Conservation (phyloP, 495 filamentous ascomycete species). For the Tuber melanosporum region DNA sequence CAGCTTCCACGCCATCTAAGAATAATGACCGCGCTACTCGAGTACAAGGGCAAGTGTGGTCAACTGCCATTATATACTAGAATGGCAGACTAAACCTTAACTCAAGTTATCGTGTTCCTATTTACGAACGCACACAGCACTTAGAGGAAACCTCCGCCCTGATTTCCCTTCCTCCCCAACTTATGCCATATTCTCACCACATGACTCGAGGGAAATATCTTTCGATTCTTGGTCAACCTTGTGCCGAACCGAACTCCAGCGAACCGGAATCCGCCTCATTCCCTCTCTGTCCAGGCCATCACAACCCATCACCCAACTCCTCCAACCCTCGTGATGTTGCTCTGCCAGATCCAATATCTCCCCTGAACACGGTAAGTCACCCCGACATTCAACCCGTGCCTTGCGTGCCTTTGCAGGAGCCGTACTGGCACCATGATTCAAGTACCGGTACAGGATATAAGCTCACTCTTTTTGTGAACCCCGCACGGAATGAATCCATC, state of each 20-base stretch:
- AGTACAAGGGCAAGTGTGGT: not conserved
- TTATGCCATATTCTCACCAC: not conserved
- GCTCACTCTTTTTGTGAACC: not conserved
- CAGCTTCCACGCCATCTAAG: not conserved
- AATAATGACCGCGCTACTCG: not conserved
- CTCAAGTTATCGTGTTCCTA: not conserved
- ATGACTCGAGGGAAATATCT: not conserved
- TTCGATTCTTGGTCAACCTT: not conserved
- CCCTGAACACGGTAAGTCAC: not conserved
- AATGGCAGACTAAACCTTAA: not conserved
- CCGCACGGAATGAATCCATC: not conserved
- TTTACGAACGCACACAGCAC: not conserved
- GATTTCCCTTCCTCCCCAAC: not conserved
- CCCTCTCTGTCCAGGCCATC: not conserved
- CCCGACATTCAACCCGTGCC: not conserved
- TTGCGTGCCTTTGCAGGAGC: not conserved
- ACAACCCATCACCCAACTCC: not conserved
- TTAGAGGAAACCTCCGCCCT: not conserved
- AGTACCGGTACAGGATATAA: not conserved
- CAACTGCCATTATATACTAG: not conserved
- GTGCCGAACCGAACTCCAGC: not conserved
- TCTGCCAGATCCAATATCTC: not conserved
- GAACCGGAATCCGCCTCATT: not conserved
- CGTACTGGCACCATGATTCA: not conserved
- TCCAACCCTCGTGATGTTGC: not conserved